These are phyloP conservation scores for Aspergillus steynii DNA, from an alignment of 495 filamentous ascomycete species.

Conservation along the genomic window DNA sequence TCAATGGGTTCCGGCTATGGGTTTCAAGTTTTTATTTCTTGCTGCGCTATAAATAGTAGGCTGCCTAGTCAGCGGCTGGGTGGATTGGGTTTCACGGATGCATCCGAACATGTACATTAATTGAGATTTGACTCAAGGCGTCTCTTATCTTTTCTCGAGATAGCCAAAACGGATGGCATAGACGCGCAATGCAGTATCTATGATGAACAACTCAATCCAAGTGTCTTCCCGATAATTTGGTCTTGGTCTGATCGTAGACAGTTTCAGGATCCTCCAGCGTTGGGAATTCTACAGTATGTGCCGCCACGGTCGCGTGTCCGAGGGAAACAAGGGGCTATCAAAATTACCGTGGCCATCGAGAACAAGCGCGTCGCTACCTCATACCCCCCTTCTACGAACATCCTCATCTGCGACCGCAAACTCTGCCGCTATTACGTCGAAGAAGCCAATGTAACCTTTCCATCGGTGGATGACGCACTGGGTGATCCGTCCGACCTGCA, in stretches of 20 bases:
- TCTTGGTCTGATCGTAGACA: neutral
- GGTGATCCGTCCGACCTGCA: neutral
- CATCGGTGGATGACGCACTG: neutral
- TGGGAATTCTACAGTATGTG: no score
- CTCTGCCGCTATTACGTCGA: neutral
- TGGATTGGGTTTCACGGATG: slow-evolving; percentile 40
- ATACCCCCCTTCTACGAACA: no score
- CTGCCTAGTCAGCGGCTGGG: slow-evolving; percentile 31
- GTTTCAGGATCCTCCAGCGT: no score
- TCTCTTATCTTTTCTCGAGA: slow-evolving; percentile 33
- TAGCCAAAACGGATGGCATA: slow-evolving; percentile 44
- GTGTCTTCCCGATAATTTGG: neutral
- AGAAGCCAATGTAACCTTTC: neutral
- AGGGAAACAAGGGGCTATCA: no score
- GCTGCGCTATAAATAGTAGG: slow-evolving; percentile 39
- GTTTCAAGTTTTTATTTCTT: slow-evolving; percentile 41
- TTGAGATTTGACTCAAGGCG: slow-evolving; percentile 11
- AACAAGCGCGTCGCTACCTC: no score
- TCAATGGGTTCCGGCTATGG: slow-evolving; percentile 47
- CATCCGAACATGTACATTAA: slow-evolving; percentile 46
- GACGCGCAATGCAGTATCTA: slow-evolving; percentile 37
- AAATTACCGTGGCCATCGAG: no score
- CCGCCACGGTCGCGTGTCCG: no score
- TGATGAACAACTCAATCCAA: slow-evolving; percentile 20
- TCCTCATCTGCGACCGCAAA: neutral